phyloP scores from a whole-genome alignment of 352 stramenopile species.

The Pythium phragmiticola region DNA sequence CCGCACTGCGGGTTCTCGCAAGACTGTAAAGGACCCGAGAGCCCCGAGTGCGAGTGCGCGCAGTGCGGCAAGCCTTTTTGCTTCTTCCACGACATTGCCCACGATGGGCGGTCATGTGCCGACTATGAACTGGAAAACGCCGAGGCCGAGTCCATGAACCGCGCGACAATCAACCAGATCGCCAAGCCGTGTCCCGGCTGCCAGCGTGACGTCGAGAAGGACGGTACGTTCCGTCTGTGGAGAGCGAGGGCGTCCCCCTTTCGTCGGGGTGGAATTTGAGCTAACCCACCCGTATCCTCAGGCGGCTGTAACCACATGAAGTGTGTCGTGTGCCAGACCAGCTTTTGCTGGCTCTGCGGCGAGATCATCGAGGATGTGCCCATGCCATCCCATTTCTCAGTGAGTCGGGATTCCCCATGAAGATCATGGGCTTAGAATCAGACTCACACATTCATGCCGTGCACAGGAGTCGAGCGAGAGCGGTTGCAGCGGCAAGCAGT shows the following conservation, averaged over 20 bases:
- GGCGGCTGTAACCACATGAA: constrained; percentile 28
- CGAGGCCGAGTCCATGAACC: constrained; percentile 7
- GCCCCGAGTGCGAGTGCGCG: constrained; percentile 1
- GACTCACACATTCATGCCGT: background rate
- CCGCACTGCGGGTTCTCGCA: constrained; percentile 9
- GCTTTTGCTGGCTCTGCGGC: constrained; percentile 23
- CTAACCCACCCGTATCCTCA: background rate
- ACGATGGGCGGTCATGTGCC: constrained; percentile 1
- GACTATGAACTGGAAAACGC: constrained; percentile 13
- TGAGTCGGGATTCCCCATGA: background rate
- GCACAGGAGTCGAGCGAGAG: background rate
- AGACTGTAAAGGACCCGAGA: background rate
- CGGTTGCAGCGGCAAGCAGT: constrained; percentile 20
- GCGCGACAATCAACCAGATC: constrained; percentile 19
- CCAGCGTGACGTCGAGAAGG: constrained; percentile 22
- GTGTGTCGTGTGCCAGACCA: constrained; percentile 17
- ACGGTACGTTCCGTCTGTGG: constrained; percentile 10
- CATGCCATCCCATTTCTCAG: constrained; percentile 14
- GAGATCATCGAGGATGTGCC: constrained; percentile 12
- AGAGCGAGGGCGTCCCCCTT: too few relatives aligned
- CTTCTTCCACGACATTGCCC: background rate
- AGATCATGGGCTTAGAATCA: too few relatives aligned
- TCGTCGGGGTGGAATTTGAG: too few relatives aligned
- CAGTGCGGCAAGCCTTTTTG: constrained; percentile 1
- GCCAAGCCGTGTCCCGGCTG: constrained; percentile 19